Evolutionary conservation across 331 rosid genomes (phyloP).

Genomic region (Rhamnella rubrinervis): DNA sequence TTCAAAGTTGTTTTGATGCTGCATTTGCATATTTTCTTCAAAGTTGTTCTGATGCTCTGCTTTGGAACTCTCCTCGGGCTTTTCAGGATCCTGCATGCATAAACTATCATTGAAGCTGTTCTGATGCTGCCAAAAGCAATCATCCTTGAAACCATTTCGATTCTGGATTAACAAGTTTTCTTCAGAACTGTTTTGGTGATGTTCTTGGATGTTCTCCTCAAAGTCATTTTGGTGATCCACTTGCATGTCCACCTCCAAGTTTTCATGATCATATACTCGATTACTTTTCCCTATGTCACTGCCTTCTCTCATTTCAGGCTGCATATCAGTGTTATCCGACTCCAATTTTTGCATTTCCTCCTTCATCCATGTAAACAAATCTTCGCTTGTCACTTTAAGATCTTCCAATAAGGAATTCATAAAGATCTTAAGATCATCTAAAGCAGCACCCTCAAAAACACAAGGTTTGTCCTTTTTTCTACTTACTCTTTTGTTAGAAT

Average conservation of each 20-base stretch:
- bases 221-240: not conserved
- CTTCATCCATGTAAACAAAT: constrained; percentile 28
- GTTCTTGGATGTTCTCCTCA: constrained; percentile 5
- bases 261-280: not conserved
- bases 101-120: not conserved
- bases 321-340: not conserved
- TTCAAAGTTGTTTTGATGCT: constrained; percentile 14
- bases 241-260: not conserved
- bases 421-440: constrained; percentile 29
- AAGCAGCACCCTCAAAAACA: constrained; percentile 14
- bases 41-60: constrained; percentile 5
- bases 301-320: not conserved
- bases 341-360: constrained; percentile 30
- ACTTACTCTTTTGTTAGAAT: not conserved
- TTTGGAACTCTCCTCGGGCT: constrained; percentile 4
- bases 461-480: constrained; percentile 15
- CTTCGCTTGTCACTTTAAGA: constrained; percentile 27
- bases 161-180: constrained; percentile 1
- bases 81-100: not conserved
- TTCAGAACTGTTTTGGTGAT: not conserved
- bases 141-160: constrained; percentile 1
- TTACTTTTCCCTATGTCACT: not conserved
- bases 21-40: not conserved
- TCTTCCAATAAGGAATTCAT: constrained; percentile 31
- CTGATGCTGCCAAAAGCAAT: constrained; percentile 3